These are phyloP conservation scores for Ustilago trichophora DNA, from an alignment of 1,284 basidiomycete genomes.

Conservation along the genomic window DNA sequence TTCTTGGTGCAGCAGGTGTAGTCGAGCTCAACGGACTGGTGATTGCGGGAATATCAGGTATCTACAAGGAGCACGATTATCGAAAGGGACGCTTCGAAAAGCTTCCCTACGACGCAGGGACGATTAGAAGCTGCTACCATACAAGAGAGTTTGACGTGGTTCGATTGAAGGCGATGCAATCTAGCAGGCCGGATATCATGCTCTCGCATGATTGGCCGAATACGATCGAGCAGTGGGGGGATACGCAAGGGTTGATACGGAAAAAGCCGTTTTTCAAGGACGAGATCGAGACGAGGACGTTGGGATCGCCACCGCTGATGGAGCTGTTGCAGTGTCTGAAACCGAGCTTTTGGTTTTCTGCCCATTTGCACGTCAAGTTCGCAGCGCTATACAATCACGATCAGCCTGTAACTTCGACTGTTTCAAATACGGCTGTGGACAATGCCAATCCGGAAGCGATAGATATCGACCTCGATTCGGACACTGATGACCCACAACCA, in stretches of 20 bases:
- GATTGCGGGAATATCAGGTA: conserved; percentile 90
- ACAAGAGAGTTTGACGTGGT: conserved; percentile 85
- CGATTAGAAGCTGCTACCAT: conserved; percentile 89
- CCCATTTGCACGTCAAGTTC: conserved; percentile 86
- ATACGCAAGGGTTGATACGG: conserved; percentile 75
- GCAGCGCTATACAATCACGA: conserved; percentile 43
- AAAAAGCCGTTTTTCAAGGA: conserved; percentile 83
- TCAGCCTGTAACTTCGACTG: too few species aligned
- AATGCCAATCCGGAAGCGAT: conserved; percentile 49
- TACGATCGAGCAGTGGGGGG: conserved; percentile 82
- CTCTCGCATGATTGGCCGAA: conserved; percentile 98
- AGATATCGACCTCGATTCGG: conserved; percentile 40
- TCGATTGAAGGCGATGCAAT: conserved; percentile 80
- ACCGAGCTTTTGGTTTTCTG: conserved; percentile 94
- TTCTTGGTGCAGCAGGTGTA: conserved; percentile 89
- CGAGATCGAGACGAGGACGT: conserved; percentile 74
- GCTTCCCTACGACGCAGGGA: conserved; percentile 74
- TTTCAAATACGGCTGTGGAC: too few species aligned
- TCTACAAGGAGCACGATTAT: conserved; percentile 87
- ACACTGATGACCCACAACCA: conserved; percentile 32
- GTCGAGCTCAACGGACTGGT: conserved; percentile 81
- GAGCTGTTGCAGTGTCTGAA: conserved; percentile 78
- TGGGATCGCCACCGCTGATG: conserved; percentile 90
- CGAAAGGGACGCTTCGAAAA: conserved; percentile 70
- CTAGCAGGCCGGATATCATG: too few species aligned